Percentiles rank a stretch among this genome's conserved stretches.
Conservation (phyloP, 2,329 filamentous ascomycete genomes). For the Teratosphaeriaceae sp. region DNA sequence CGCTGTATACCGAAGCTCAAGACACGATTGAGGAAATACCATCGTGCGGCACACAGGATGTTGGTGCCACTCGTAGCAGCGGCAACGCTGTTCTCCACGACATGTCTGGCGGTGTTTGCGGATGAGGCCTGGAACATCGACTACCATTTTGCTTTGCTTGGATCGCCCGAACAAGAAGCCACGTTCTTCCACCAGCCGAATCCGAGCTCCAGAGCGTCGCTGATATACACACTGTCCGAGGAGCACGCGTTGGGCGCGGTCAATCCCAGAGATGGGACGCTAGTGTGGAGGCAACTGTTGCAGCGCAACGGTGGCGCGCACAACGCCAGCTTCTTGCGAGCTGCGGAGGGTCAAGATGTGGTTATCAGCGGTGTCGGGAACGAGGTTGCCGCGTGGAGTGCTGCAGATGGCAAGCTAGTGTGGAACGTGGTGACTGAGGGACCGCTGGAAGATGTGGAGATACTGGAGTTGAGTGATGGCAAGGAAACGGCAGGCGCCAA, state of each 20-base stretch:
- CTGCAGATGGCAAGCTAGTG: constrained; percentile 67
- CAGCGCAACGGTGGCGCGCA: constrained; percentile 27
- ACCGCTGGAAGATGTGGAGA: constrained; percentile 62
- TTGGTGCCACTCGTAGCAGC: background rate
- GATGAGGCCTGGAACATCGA: constrained; percentile 91
- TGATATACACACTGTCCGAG: constrained; percentile 88
- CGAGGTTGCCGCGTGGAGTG: constrained; percentile 74
- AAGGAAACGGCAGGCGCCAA: constrained; percentile 40
- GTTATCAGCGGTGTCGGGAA: constrained; percentile 66
- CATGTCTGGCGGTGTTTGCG: constrained; percentile 65
- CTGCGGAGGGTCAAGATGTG: constrained; percentile 72
- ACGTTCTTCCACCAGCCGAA: constrained; percentile 94
- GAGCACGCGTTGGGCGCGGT: constrained; percentile 77
- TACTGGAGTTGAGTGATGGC: constrained; percentile 61
- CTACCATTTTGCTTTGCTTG: constrained; percentile 86
- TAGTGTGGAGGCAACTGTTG: constrained; percentile 82
- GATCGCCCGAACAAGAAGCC: constrained; percentile 70
- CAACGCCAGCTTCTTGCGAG: constrained; percentile 49
- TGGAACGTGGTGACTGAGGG: constrained; percentile 63
- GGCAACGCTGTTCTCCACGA: constrained; percentile 34
- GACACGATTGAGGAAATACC: no score
- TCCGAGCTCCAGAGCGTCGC: constrained; percentile 72
- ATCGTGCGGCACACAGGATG: constrained; percentile 1
- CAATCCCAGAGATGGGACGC: constrained; percentile 74
- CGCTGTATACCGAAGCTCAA: no score